Evolutionary conservation across 129 eudicot genomes (phyloP).

Genomic region (Dittrichia graveolens): DNA sequence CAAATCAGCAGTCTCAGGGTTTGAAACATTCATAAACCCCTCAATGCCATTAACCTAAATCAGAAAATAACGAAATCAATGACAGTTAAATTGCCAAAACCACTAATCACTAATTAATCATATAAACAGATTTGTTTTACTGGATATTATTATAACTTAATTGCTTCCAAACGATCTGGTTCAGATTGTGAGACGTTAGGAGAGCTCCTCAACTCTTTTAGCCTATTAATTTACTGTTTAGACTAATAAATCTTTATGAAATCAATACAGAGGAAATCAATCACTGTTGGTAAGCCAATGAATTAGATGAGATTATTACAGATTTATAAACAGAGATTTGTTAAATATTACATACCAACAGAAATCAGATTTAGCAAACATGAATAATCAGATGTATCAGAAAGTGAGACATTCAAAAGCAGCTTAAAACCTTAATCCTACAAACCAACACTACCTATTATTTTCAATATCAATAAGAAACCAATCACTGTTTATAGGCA

Average conservation of each 20-base stretch:
- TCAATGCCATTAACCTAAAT: slow-evolving; percentile 75
- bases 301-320: too few species aligned
- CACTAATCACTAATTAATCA: not conserved
- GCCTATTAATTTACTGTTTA: too few species aligned
- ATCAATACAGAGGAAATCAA: not conserved
- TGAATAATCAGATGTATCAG: too few species aligned
- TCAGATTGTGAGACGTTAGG: too few species aligned
- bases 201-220: too few species aligned
- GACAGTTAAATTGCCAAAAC: not conserved
- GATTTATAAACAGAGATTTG: not conserved
- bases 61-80: slow-evolving; percentile 4
- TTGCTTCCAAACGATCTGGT: too few species aligned
- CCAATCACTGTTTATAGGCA: not conserved
- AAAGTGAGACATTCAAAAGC: too few species aligned
- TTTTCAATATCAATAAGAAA: not conserved
- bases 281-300: not conserved
- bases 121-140: not conserved
- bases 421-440: not conserved
- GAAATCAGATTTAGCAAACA: not conserved
- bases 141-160: too few species aligned
- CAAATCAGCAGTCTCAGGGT: slow-evolving; percentile 32
- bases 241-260: too few species aligned
- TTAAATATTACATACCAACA: not conserved
- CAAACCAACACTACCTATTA: not conserved
- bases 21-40: slow-evolving; percentile 36